Evolutionary conservation across 1,139 yeast species (phyloP).

Genomic region (Geotrichum citri-aurantii): DNA sequence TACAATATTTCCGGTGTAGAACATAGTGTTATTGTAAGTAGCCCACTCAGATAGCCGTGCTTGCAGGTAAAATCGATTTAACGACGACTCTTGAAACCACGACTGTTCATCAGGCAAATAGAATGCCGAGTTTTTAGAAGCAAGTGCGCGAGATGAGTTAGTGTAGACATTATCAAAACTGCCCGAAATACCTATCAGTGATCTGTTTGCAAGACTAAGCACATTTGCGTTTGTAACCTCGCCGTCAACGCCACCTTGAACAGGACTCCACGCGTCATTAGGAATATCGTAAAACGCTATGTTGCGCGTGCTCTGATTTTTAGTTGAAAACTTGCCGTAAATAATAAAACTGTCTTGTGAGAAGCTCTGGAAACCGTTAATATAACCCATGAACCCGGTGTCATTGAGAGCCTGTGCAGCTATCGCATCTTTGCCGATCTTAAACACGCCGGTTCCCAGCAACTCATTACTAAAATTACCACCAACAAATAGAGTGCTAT

Average conservation of each 20-base stretch:
- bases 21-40: slow-evolving; percentile 14
- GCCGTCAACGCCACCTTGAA: slow-evolving; percentile 30
- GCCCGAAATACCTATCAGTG: slow-evolving; percentile 38
- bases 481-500: slow-evolving; percentile 38
- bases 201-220: slow-evolving; percentile 30
- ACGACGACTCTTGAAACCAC: slow-evolving; percentile 28
- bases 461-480: slow-evolving; percentile 47
- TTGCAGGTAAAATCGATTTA: slow-evolving; percentile 19
- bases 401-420: slow-evolving; percentile 34
- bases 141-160: slow-evolving; percentile 19
- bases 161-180: slow-evolving; percentile 20
- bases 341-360: slow-evolving; percentile 31
- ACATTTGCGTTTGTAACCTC: slow-evolving; percentile 28
- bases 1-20: slow-evolving; percentile 27
- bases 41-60: slow-evolving; percentile 23
- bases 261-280: slow-evolving; percentile 23
- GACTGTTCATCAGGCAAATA: slow-evolving; percentile 26
- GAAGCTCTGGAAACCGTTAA: slow-evolving; percentile 23
- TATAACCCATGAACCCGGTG: slow-evolving; percentile 28
- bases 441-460: slow-evolving; percentile 26
- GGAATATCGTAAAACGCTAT: slow-evolving; percentile 30
- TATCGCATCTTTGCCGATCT: slow-evolving; percentile 30
- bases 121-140: slow-evolving; percentile 23
- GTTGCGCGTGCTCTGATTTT: slow-evolving; percentile 15
- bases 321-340: slow-evolving; percentile 37